Evolutionary conservation across 2,329 filamentous ascomycete species (phyloP).

Genomic region (Dendrostoma leiphaemia): DNA sequence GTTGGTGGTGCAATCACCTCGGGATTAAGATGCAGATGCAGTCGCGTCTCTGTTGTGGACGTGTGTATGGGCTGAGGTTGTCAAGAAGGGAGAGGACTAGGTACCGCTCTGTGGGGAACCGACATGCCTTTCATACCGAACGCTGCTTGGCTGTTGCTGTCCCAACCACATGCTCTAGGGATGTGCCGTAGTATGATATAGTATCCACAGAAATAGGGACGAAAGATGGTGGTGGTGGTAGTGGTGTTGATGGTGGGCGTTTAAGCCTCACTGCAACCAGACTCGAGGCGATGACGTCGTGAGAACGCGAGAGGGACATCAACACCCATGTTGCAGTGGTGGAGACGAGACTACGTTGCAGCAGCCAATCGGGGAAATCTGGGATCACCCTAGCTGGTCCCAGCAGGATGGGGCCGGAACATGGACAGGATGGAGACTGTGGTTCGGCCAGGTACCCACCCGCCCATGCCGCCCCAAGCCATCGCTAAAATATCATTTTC

Average conservation of each 20-base stretch:
- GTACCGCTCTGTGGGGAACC: no score
- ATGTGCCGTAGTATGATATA: neutral
- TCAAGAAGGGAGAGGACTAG: neutral
- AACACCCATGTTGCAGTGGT: neutral
- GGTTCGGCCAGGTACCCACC: no score
- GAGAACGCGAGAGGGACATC: neutral
- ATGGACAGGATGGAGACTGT: no score
- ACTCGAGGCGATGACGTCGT: neutral
- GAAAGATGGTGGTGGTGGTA: neutral
- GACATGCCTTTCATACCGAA: no score
- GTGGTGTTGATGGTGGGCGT: no score
- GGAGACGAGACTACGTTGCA: neutral
- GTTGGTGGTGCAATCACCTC: neutral
- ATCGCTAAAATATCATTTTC: no score
- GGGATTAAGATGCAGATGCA: neutral
- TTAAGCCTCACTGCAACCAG: neutral
- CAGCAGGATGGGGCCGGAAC: no score
- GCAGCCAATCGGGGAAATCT: slow-evolving; percentile 1
- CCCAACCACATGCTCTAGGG: no score
- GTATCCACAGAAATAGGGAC: neutral
- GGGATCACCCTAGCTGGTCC: no score
- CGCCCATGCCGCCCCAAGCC: no score
- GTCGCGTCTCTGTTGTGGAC: neutral
- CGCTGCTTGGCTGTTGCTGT: no score
- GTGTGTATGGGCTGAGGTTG: neutral